These are phyloP conservation scores for Lactarius sanguifluus DNA, from an alignment of 768 basidiomycete species.

Conservation along the genomic window DNA sequence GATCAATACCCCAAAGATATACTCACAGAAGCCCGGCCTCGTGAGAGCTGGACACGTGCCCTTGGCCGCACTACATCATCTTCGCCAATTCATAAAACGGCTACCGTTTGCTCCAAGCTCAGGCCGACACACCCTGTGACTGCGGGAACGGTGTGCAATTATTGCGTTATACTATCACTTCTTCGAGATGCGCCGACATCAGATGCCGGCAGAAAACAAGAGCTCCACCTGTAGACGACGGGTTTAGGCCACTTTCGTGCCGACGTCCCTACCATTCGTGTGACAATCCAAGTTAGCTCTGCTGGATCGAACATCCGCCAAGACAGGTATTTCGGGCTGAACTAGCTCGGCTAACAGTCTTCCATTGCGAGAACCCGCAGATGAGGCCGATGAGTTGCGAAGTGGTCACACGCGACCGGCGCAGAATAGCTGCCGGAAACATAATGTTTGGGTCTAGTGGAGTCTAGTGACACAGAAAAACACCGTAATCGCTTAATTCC, in stretches of 20 bases:
- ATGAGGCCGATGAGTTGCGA: background rate
- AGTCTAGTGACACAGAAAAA: background rate
- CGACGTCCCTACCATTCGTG: background rate
- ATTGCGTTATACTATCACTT: background rate
- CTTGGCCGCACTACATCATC: background rate
- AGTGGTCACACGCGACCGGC: background rate
- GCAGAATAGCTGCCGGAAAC: background rate
- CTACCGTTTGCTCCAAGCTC: background rate
- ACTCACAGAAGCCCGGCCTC: background rate
- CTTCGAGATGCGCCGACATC: background rate
- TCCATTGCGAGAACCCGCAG: background rate
- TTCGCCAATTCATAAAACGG: background rate
- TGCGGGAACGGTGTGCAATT: background rate
- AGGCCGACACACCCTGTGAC: background rate
- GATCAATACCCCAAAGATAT: too few relatives aligned
- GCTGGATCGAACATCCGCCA: background rate
- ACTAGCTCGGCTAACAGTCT: background rate
- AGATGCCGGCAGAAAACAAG: background rate
- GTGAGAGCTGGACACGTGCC: background rate
- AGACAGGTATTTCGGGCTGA: background rate
- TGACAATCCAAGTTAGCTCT: background rate
- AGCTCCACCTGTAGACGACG: background rate
- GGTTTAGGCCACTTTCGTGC: slow-evolving; percentile 3
- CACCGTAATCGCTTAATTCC: background rate
- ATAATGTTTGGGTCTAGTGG: background rate